These are phyloP conservation scores for Solioccasus polychromus DNA, from an alignment of 768 basidiomycete species.

Conservation along the genomic window DNA sequence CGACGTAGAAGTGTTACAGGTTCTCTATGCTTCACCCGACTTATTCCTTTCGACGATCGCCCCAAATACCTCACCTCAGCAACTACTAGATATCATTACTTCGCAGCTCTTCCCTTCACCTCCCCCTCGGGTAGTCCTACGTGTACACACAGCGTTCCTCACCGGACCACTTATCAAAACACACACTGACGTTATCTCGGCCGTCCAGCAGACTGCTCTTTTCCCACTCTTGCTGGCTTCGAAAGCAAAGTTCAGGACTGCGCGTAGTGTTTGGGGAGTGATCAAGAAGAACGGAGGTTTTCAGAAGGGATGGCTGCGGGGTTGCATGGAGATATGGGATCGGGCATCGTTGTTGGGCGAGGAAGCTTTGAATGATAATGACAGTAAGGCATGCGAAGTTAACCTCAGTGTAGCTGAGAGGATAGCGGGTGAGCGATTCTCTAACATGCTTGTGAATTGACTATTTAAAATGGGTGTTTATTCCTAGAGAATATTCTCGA, in stretches of 20 bases:
- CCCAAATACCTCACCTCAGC: conserved; percentile 16
- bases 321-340: conserved; percentile 48
- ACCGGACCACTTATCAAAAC: conserved; percentile 39
- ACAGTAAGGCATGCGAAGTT: conserved; percentile 45
- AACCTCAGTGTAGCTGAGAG: conserved; percentile 56
- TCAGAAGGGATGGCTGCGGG: conserved; percentile 44
- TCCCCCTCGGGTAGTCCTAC: conserved; percentile 51
- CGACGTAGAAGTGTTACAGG: conserved; percentile 56
- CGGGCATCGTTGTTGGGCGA: conserved; percentile 23
- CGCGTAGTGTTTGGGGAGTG: conserved; percentile 70
- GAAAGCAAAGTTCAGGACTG: conserved; percentile 65
- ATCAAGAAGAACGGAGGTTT: conserved; percentile 39
- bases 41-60: conserved; percentile 39
- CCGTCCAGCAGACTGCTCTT: conserved; percentile 51
- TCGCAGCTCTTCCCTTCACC: conserved; percentile 35
- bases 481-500: conserved; percentile 59
- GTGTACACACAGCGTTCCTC: conserved; percentile 58
- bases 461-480: not conserved
- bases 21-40: conserved; percentile 57
- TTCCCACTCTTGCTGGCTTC: conserved; percentile 77
- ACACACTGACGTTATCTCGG: conserved; percentile 26
- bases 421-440: conserved; percentile 55
- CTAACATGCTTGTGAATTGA: too few relatives aligned
- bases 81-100: conserved; percentile 21
- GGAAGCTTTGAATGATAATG: conserved; percentile 30